Conservation (phyloP, 192 early-diverging fungal species). For the Backusella morwellensis region DNA sequence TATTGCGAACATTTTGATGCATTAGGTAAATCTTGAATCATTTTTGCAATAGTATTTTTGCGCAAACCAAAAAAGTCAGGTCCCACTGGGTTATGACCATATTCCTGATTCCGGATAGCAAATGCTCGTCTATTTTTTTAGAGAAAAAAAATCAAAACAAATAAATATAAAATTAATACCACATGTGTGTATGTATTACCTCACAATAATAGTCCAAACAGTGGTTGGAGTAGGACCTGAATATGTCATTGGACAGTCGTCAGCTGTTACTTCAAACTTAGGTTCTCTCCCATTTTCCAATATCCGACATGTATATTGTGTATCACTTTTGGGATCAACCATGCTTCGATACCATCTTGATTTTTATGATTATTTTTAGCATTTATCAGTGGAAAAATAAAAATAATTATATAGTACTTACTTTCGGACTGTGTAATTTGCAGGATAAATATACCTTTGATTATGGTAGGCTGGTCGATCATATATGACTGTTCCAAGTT, state of each 20-base stretch:
- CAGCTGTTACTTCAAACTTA: conserved; percentile 78
- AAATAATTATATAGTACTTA: conserved; percentile 15
- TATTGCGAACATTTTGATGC: conserved; percentile 74
- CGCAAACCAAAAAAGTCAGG: conserved; percentile 93
- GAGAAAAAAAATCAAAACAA: conserved; percentile 10
- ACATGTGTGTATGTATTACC: conserved; percentile 24
- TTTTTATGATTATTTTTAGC: not conserved
- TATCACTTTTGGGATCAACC: conserved; percentile 45
- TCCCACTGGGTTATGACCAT: conserved; percentile 78
- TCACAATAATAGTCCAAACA: conserved; percentile 82
- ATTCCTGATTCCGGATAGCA: conserved; percentile 74
- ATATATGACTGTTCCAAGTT: conserved; percentile 72
- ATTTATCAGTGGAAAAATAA: not conserved
- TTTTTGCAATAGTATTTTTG: conserved; percentile 78
- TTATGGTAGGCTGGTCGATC: conserved; percentile 81
- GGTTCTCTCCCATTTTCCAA: conserved; percentile 79
- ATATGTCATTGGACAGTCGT: conserved; percentile 60
- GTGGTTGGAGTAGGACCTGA: conserved; percentile 76
- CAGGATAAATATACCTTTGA: conserved; percentile 90
- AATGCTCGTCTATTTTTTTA: conserved; percentile 52
- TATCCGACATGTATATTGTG: conserved; percentile 72
- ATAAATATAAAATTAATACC: not conserved
- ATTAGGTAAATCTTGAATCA: conserved; percentile 88
- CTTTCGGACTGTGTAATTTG: conserved; percentile 72
- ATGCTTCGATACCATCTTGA: conserved; percentile 55